Percentiles rank a stretch among this genome's conserved stretches.
phyloP scores from a whole-genome alignment of 139 green algal species.

The Tetratostichococcus sp. region DNA sequence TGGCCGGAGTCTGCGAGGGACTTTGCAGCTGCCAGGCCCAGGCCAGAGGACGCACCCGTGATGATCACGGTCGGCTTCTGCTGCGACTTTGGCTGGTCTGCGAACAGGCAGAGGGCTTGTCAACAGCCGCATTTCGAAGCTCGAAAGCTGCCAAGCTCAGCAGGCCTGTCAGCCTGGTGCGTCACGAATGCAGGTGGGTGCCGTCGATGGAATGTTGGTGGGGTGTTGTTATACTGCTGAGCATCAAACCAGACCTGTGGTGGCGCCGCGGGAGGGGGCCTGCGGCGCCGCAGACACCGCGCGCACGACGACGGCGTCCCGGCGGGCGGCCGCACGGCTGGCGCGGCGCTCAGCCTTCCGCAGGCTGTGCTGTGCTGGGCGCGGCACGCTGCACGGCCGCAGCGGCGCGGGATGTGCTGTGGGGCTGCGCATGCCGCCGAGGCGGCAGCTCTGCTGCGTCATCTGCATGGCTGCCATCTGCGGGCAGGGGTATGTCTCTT shows the following conservation, averaged over 20 bases:
- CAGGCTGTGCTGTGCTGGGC: neutral
- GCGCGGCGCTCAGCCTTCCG: no score
- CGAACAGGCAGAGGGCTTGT: neutral
- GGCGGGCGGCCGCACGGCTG: no score
- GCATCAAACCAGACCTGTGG: neutral
- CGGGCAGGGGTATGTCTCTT: neutral
- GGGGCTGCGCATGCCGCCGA: neutral
- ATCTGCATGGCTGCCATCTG: neutral
- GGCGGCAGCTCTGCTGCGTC: neutral
- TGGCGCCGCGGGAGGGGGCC: no score
- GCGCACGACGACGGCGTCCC: neutral
- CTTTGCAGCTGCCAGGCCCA: conserved; percentile 82
- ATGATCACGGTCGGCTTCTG: conserved; percentile 71
- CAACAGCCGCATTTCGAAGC: no score
- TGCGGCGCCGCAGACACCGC: neutral
- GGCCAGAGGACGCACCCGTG: conserved; percentile 84
- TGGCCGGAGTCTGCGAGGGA: conserved; percentile 37
- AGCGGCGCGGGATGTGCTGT: neutral
- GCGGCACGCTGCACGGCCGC: neutral
- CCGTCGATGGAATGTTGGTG: no score
- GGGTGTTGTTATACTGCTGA: no score
- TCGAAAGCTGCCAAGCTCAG: no score
- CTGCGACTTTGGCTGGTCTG: neutral
- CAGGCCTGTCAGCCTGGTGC: no score
- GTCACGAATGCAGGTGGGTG: no score